Conservation (phyloP, 768 basidiomycete genomes). For the Psilocybe cyanescens region DNA sequence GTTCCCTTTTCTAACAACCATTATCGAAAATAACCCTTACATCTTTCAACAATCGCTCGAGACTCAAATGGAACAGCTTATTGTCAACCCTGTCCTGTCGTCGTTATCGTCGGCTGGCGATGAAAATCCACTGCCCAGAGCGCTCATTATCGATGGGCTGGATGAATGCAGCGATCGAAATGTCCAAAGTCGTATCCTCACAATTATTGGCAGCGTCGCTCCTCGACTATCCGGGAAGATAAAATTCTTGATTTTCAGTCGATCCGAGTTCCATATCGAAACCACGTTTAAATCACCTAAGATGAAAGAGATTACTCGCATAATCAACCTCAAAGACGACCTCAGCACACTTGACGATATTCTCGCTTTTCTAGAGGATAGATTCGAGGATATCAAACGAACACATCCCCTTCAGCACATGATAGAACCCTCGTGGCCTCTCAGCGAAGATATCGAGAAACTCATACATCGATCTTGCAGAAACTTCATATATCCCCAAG, state of each 20-base stretch:
- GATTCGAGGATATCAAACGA: too few species aligned
- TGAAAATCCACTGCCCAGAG: neutral
- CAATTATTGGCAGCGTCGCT: neutral
- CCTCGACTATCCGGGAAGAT: neutral
- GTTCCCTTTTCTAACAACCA: neutral
- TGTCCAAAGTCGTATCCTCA: neutral
- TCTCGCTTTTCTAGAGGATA: too few species aligned
- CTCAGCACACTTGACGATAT: too few species aligned
- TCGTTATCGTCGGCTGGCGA: too few species aligned
- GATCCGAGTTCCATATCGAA: constrained; percentile 7
- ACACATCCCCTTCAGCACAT: too few species aligned
- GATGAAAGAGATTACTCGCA: too few species aligned
- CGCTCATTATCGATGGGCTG: constrained; percentile 11
- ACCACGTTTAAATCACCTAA: neutral
- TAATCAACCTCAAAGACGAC: too few species aligned
- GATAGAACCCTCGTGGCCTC: too few species aligned
- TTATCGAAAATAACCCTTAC: neutral
- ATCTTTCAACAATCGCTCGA: constrained; percentile 4
- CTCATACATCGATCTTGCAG: neutral
- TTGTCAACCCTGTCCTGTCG: constrained; percentile 1
- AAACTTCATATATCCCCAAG: too few species aligned
- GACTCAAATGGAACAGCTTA: constrained; percentile 9
- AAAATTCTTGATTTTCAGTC: constrained; percentile 15
- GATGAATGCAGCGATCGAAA: constrained; percentile 4
- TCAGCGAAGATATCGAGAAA: too few species aligned